A percentile compares a stretch with the other conserved stretches of the same genome.
These are phyloP conservation scores for Debaryomycetaceae sp. DNA, from an alignment of 1,139 yeast species.

Conservation along the genomic window DNA sequence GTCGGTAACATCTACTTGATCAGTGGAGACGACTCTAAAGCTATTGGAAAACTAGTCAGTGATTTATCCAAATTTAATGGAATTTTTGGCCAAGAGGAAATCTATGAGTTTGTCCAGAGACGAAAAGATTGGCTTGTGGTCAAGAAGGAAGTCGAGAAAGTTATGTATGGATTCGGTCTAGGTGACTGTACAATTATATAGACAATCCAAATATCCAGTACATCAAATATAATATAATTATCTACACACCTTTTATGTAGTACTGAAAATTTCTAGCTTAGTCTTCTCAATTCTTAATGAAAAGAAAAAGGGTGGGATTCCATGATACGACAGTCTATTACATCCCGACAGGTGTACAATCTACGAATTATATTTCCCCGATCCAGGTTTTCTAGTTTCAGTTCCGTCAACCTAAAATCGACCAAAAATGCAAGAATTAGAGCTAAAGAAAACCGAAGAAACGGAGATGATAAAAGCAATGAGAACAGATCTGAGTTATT, in stretches of 20 bases:
- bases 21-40: slow-evolving; percentile 73
- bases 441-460: not conserved
- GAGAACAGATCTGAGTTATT: slow-evolving; percentile 11
- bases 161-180: slow-evolving; percentile 87
- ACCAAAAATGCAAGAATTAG: no score
- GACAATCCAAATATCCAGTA: slow-evolving; percentile 1
- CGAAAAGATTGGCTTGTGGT: slow-evolving; percentile 83
- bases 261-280: not conserved
- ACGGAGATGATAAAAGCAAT: not conserved
- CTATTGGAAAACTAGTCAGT: slow-evolving; percentile 78
- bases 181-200: slow-evolving; percentile 56
- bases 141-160: slow-evolving; percentile 79
- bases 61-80: slow-evolving; percentile 88
- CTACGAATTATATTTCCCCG: not conserved
- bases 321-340: not conserved
- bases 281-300: not conserved
- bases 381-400: not conserved
- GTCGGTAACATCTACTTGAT: slow-evolving; percentile 81
- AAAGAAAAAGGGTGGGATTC: no score
- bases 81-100: slow-evolving; percentile 86
- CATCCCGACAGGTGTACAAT: not conserved
- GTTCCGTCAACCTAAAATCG: not conserved
- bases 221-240: not conserved
- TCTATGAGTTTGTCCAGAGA: slow-evolving; percentile 85
- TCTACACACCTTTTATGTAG: not conserved